Percentiles rank a stretch among this genome's conserved stretches.
phyloP scores from a whole-genome alignment of 139 green algal genomes.

The Limnomonas spitsbergensis region DNA sequence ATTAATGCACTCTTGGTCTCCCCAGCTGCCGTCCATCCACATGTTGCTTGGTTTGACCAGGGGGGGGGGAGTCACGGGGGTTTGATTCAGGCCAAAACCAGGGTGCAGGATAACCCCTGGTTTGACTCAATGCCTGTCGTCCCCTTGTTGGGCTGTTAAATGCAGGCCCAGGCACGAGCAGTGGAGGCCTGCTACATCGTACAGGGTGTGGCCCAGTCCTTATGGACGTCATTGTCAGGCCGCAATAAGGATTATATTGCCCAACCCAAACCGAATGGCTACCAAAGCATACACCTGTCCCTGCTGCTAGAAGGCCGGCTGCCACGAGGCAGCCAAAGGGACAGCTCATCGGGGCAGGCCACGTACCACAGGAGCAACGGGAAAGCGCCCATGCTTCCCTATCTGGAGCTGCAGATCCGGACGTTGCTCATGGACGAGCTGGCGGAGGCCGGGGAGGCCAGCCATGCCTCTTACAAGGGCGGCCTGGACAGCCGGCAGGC shows the following conservation, averaged over 20 bases:
- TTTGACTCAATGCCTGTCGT: no score
- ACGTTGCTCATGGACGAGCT: slow-evolving; percentile 74
- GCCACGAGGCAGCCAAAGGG: not conserved
- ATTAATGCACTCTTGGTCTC: no score
- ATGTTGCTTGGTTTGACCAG: no score
- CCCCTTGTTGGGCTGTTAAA: no score
- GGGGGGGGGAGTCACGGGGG: no score
- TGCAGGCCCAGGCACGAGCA: no score
- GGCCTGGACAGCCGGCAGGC: slow-evolving; percentile 63
- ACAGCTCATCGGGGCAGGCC: no score
- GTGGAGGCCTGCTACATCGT: slow-evolving; percentile 72
- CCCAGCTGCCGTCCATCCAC: no score
- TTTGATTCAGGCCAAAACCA: no score
- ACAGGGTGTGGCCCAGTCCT: slow-evolving; percentile 46
- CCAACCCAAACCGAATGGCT: slow-evolving; percentile 84
- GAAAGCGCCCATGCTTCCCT: not conserved
- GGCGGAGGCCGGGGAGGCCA: slow-evolving; percentile 74
- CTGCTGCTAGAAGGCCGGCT: slow-evolving; percentile 40
- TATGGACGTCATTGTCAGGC: slow-evolving; percentile 66
- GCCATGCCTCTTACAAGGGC: slow-evolving; percentile 88
- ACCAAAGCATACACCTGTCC: slow-evolving; percentile 83
- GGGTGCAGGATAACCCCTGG: no score
- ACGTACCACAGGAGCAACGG: not conserved
- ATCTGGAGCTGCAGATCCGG: slow-evolving; percentile 76
- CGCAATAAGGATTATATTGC: slow-evolving; percentile 89